Evolutionary conservation across 306 rosid species (phyloP).

Genomic region (Psophocarpus tetragonolobus): DNA sequence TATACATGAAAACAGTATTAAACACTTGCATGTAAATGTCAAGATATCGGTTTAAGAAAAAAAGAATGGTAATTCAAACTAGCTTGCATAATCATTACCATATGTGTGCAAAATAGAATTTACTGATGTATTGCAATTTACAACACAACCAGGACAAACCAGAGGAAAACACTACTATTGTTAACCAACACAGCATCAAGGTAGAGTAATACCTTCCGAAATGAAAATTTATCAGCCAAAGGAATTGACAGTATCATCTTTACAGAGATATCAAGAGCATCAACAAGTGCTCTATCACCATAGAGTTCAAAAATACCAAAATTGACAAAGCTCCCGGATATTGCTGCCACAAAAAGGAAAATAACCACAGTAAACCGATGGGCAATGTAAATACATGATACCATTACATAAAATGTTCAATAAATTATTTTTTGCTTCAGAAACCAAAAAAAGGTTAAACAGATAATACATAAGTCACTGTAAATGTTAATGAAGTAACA

Average conservation of each 20-base stretch:
- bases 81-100: neutral
- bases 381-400: conserved; percentile 14
- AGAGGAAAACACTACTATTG: neutral
- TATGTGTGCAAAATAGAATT: neutral
- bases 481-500: conserved; percentile 19
- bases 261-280: conserved; percentile 71
- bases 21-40: neutral
- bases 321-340: conserved; percentile 87
- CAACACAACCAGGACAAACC: neutral
- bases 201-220: conserved; percentile 65
- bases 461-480: neutral
- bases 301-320: conserved; percentile 93
- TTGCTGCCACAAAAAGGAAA: conserved; percentile 55
- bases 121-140: neutral
- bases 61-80: neutral
- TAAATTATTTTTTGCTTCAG: neutral
- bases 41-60: neutral
- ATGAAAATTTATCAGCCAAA: conserved; percentile 79
- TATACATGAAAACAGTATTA: neutral
- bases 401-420: neutral
- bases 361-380: conserved; percentile 11
- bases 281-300: conserved; percentile 85
- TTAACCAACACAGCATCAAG: conserved; percentile 10
- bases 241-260: conserved; percentile 81
- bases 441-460: neutral